Conservation (phyloP, 2,329 filamentous ascomycete genomes). For the Neofusicoccum laricinum region DNA sequence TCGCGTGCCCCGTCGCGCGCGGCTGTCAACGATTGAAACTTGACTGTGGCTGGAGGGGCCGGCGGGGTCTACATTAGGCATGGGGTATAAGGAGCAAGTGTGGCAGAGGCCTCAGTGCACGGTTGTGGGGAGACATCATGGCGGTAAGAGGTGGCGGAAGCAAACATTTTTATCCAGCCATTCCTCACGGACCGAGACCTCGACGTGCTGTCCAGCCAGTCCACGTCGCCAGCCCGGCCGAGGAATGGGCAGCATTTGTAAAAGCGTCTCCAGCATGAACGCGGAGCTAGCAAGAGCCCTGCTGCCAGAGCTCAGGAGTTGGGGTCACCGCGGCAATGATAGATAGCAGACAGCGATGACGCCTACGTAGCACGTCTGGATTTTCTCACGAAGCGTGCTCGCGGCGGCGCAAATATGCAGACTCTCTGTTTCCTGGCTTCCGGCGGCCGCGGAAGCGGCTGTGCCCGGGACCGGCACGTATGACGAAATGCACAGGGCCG, state of each 20-base stretch:
- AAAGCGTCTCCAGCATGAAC: neutral
- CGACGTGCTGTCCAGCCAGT: neutral
- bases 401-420: neutral
- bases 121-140: constrained; percentile 1
- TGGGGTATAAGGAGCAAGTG: neutral
- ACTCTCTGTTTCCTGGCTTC: constrained; percentile 4
- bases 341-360: neutral
- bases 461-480: neutral
- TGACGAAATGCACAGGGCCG: constrained; percentile 3
- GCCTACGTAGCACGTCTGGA: neutral
- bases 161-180: constrained; percentile 2
- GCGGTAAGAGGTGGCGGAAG: neutral
- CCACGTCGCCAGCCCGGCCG: neutral
- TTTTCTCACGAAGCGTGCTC: neutral
- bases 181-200: neutral
- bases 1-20: neutral
- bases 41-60: neutral
- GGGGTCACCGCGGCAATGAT: neutral
- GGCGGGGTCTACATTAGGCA: neutral
- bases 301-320: neutral
- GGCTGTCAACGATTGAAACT: neutral
- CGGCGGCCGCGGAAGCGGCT: constrained; percentile 1
- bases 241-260: neutral
- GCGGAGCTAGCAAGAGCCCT: neutral
- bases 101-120: neutral